Evolutionary conservation across 78 protist genomes (phyloP), one percentile per base, ranked within the genome.

Genomic region (Dictyostelium firmibasis): DNA sequence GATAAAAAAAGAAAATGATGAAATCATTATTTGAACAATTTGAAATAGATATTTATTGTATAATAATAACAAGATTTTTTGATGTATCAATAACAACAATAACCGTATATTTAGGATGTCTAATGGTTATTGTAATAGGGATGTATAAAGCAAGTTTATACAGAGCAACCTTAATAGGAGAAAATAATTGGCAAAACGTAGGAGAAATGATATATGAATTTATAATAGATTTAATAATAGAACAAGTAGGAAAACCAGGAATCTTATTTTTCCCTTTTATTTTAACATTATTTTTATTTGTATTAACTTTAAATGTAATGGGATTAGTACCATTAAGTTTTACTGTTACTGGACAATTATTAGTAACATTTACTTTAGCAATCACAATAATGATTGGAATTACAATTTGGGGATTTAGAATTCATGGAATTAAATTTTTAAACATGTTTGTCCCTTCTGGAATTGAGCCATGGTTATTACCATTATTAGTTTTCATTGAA

Each of bases 381-480:
- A 74, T 74, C 9, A 35, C 35, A 74, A 16, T 74, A 74, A 74
- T 74, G 44, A 74, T 74, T 74, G 81, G 81, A 35, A 35, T 74
- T 16, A 74, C 81, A 33, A 74, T 74, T 31, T 74, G 35, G 25
- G 81, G 81, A 74, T 74, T 74, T 74, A 35, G 38, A 74, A 35
- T 74, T 27, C 81, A 74, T 74, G 81, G 81, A 35, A 74, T 74
- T 3, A 74, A 74, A 74, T 74, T 74, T 35, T 74, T 74, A 74
- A 74, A 74, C 9, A 74, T 74, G 44, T 74, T 74, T 36, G 81
- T 74, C 11, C 81, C 81, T 16, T 74, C 81, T 31, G 81, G 81
- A 74, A 74, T 74, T 35, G 81, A 74, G 36, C 81, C 81, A 35
- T 74, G 81, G 81, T 74, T 74, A 74, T 74, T 74, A 74, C 81